A percentile compares a stretch with the other conserved stretches of the same genome.
Conservation (phyloP, 148 eudicot genomes). For the Rheum nobile region DNA sequence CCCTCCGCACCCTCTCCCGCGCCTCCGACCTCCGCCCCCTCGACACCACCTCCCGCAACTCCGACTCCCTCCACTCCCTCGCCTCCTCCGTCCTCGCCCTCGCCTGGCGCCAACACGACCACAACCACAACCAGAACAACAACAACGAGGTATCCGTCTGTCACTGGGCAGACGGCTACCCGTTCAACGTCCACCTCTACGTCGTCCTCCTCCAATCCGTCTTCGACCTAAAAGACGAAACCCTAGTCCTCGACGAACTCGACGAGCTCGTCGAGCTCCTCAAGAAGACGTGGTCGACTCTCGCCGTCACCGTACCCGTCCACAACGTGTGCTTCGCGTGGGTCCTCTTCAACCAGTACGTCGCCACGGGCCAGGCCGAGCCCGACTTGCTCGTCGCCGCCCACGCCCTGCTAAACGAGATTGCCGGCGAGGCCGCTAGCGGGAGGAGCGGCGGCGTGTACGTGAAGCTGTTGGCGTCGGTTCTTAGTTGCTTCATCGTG, state of each 20-base stretch:
- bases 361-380: conserved; percentile 61
- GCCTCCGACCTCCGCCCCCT: conserved; percentile 40
- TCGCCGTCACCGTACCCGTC: conserved; percentile 44
- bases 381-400: conserved; percentile 57
- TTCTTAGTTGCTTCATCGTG: conserved; percentile 39
- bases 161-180: conserved; percentile 92
- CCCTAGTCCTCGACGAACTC: conserved; percentile 65
- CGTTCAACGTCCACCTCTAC: conserved; percentile 68
- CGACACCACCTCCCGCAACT: conserved; percentile 50
- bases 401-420: conserved; percentile 52
- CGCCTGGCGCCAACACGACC: conserved; percentile 49
- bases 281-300: conserved; percentile 74
- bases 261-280: conserved; percentile 84
- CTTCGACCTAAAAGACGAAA: conserved; percentile 65
- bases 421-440: conserved; percentile 63
- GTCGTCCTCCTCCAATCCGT: conserved; percentile 47
- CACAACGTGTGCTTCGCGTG: conserved; percentile 80
- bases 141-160: conserved; percentile 26
- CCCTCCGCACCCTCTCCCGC: conserved; percentile 32
- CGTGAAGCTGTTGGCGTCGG: conserved; percentile 43
- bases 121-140: conserved; percentile 35
- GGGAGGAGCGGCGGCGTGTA: conserved; percentile 32
- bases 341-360: conserved; percentile 67
- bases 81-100: conserved; percentile 50
- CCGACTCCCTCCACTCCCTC: conserved; percentile 55